Percentiles rank a stretch among this genome's conserved stretches.
Evolutionary conservation across 1,284 basidiomycete species (phyloP).

Genomic region (Athelia sp.): DNA sequence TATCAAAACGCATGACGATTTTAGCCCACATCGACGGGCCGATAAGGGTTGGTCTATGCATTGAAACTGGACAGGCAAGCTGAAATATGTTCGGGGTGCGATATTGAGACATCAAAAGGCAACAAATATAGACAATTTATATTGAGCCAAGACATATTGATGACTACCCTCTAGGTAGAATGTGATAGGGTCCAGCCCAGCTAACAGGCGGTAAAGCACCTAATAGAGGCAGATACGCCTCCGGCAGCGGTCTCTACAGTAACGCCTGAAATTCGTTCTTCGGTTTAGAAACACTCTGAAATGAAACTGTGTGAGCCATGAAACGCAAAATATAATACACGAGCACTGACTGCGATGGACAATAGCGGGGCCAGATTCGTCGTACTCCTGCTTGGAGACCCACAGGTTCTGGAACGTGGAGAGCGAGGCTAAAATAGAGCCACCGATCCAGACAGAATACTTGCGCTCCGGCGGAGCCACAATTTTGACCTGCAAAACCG

Average conservation of each 20-base stretch:
- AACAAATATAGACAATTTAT: not conserved
- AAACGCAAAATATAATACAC: not conserved
- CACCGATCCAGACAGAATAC: slow-evolving; percentile 99
- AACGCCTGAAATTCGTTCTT: not conserved
- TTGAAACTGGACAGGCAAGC: too few species aligned
- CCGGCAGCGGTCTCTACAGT: not conserved
- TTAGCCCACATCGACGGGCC: too few species aligned
- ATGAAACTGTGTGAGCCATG: slow-evolving; percentile 1
- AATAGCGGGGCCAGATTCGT: slow-evolving; percentile 82
- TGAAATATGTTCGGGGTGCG: too few species aligned
- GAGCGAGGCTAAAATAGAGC: slow-evolving; percentile 93
- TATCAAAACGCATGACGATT: too few species aligned
- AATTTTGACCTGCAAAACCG: slow-evolving; percentile 76
- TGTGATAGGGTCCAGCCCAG: not conserved
- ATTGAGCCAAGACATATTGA: not conserved
- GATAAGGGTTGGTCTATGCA: too few species aligned
- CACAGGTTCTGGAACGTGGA: slow-evolving; percentile 95
- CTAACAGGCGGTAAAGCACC: not conserved
- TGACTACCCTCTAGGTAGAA: not conserved
- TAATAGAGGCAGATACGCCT: not conserved
- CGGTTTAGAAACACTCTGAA: slow-evolving; percentile 29
- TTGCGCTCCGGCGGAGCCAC: slow-evolving; percentile 90
- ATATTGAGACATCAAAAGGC: too few species aligned
- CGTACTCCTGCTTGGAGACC: slow-evolving; percentile 92
- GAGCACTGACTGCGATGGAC: slow-evolving; percentile 70